phyloP scores from a whole-genome alignment of 2,329 filamentous ascomycete genomes.

The Colletotrichum truncatum region DNA sequence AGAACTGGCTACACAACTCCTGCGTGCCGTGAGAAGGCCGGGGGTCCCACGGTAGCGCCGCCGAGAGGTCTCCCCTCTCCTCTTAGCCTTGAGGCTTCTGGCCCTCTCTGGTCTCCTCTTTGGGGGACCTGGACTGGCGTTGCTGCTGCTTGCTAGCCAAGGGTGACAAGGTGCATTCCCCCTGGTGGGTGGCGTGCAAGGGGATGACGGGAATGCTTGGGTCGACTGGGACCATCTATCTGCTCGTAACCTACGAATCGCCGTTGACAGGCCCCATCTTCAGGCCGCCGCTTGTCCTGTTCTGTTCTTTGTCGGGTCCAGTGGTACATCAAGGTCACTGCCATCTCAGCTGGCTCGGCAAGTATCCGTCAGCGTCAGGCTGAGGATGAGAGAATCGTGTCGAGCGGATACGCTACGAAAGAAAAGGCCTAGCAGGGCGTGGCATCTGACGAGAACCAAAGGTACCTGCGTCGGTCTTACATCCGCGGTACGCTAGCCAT shows the following conservation, averaged over 20 bases:
- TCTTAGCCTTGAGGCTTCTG: neutral
- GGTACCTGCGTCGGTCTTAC: constrained; percentile 25
- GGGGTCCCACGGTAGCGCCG: constrained; percentile 19
- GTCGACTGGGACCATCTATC: constrained; percentile 16
- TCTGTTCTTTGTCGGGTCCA: neutral
- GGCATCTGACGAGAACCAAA: neutral
- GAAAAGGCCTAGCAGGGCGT: constrained; percentile 6
- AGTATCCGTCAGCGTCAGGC: neutral
- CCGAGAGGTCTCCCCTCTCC: constrained; percentile 20
- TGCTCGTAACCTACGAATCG: neutral
- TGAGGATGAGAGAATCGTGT: too few species aligned
- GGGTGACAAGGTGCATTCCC: constrained; percentile 8
- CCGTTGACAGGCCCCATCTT: neutral
- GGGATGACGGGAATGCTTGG: constrained; percentile 24
- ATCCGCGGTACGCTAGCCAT: neutral
- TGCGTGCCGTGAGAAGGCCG: constrained; percentile 21
- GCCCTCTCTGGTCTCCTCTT: constrained; percentile 9
- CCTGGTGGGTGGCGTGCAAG: constrained; percentile 26
- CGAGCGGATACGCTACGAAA: neutral
- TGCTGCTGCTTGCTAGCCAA: constrained; percentile 3
- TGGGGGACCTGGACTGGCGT: neutral
- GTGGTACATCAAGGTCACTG: constrained; percentile 1
- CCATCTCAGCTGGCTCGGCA: constrained; percentile 8
- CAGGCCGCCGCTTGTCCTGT: too few species aligned
- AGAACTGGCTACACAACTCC: constrained; percentile 5